These are phyloP conservation scores for Lodderomyces parapsilosis DNA, from an alignment of 1,139 yeast genomes.

Conservation along the genomic window DNA sequence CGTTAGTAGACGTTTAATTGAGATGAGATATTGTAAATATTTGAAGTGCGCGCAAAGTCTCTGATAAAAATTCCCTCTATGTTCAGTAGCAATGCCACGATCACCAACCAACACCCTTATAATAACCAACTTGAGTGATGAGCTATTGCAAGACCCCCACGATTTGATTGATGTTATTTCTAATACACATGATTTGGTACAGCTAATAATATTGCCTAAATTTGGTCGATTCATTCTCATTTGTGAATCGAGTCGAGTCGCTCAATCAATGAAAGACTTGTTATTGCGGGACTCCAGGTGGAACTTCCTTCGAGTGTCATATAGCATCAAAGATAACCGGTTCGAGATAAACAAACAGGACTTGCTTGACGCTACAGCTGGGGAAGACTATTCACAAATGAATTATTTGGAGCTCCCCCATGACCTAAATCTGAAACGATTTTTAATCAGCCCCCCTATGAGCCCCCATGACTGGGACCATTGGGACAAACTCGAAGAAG, in stretches of 20 bases:
- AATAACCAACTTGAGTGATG: constrained; percentile 28
- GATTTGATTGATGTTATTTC: constrained; percentile 27
- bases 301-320: constrained; percentile 22
- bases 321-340: constrained; percentile 36
- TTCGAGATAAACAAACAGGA: constrained; percentile 13
- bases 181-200: constrained; percentile 24
- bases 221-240: constrained; percentile 37
- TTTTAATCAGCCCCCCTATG: constrained; percentile 48
- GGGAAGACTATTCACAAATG: constrained; percentile 8
- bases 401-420: constrained; percentile 44
- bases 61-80: background rate
- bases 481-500: constrained; percentile 44
- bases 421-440: constrained; percentile 38
- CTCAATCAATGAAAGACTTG: constrained; percentile 20
- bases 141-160: constrained; percentile 25
- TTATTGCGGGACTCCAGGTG: constrained; percentile 18
- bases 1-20: constrained; percentile 7
- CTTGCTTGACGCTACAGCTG: constrained; percentile 1
- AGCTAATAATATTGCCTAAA: constrained; percentile 35
- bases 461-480: constrained; percentile 52
- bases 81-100: constrained; percentile 8
- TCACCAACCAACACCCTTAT: constrained; percentile 42
- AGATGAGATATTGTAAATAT: background rate
- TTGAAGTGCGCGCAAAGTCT: too few species aligned
- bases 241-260: constrained; percentile 25